Conservation (phyloP, 1,284 basidiomycete genomes). For the Leccinum angustisporum region DNA sequence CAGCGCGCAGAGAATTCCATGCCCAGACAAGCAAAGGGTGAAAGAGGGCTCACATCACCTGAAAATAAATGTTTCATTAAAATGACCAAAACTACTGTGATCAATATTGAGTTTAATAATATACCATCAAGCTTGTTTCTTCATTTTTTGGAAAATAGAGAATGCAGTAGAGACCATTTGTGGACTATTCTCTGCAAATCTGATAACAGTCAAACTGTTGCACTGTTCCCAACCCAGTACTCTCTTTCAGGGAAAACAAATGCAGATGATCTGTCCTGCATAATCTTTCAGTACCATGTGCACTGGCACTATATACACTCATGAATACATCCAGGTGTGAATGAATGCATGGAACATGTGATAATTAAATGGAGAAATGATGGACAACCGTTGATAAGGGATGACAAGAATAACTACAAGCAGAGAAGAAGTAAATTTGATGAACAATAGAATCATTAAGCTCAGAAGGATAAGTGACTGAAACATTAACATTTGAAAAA, state of each 20-base stretch:
- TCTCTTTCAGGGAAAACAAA: conserved; percentile 25
- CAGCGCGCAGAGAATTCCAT: too few relatives aligned
- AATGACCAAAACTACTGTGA: too few relatives aligned
- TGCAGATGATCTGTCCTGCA: conserved; percentile 10
- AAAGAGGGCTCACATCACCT: too few relatives aligned
- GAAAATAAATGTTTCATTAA: too few relatives aligned
- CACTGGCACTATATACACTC: background rate
- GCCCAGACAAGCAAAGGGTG: too few relatives aligned
- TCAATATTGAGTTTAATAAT: too few relatives aligned
- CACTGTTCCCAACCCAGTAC: background rate
- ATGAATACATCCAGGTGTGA: background rate
- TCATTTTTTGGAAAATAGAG: background rate
- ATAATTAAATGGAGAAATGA: background rate
- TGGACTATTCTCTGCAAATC: background rate
- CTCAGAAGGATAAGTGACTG: too few relatives aligned
- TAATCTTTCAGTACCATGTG: background rate
- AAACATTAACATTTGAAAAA: too few relatives aligned
- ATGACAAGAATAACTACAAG: background rate
- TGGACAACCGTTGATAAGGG: background rate
- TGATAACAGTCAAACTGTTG: background rate
- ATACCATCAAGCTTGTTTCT: too few relatives aligned
- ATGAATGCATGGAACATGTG: background rate
- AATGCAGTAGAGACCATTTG: background rate
- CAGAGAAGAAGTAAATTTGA: too few relatives aligned
- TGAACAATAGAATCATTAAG: too few relatives aligned